Evolutionary conservation across 2,329 filamentous ascomycete species (phyloP).

Genomic region (Penicillium crustosum): DNA sequence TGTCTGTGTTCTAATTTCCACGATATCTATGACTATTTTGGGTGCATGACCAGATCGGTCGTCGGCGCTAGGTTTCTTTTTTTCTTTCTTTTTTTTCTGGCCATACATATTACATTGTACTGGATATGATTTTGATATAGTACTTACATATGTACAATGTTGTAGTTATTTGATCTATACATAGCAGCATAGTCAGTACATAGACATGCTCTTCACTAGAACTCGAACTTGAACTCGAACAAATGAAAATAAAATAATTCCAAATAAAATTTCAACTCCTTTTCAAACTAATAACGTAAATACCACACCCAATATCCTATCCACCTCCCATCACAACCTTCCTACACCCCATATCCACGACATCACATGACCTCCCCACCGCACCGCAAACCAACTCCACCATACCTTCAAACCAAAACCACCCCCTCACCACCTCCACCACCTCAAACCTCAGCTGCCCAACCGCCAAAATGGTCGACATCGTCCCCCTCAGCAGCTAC

Average conservation of each 20-base stretch:
- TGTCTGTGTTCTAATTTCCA: slow-evolving; percentile 24
- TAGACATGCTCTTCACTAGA: not conserved
- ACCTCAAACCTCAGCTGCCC: too few relatives aligned
- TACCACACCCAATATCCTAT: not conserved
- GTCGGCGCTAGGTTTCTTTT: slow-evolving; percentile 6
- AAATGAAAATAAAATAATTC: not conserved
- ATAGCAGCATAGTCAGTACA: not conserved
- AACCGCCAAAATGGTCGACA: slow-evolving; percentile 48
- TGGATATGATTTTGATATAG: slow-evolving; percentile 1
- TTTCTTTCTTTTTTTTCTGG: not conserved
- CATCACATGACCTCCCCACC: slow-evolving; percentile 13
- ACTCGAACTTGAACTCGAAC: too few relatives aligned
- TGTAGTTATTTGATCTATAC: not conserved
- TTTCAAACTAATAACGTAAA: not conserved
- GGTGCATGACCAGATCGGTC: slow-evolving; percentile 9
- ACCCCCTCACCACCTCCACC: not conserved
- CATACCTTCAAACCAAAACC: not conserved
- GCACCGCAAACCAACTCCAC: not conserved
- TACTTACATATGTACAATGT: not conserved
- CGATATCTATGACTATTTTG: slow-evolving; percentile 18
- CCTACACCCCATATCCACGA: not conserved
- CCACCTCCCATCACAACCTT: not conserved
- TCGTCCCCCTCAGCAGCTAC: slow-evolving; percentile 49
- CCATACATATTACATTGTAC: not conserved
- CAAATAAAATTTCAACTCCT: not conserved